Conservation (phyloP, 2,329 filamentous ascomycete genomes). For the Paecilomyces dactylethromorphus region DNA sequence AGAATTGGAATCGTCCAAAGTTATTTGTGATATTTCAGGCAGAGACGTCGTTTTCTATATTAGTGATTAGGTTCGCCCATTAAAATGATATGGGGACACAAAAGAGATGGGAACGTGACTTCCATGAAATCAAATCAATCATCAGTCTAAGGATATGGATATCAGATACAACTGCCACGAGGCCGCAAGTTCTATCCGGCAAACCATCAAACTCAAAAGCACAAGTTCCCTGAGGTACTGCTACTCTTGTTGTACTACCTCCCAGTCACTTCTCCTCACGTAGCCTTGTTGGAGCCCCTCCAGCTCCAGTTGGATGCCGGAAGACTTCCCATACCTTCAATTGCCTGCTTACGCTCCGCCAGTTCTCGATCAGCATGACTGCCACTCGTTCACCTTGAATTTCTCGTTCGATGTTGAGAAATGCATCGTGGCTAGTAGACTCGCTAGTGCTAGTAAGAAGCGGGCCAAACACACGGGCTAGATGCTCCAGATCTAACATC, state of each 20-base stretch:
- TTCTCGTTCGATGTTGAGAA: constrained; percentile 15
- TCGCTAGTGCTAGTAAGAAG: constrained; percentile 18
- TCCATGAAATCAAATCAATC: background rate
- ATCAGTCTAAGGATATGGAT: background rate
- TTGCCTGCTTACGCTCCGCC: constrained; percentile 28
- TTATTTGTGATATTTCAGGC: no score
- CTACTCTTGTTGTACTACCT: background rate
- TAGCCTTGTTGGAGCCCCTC: background rate
- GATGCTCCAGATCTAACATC: constrained; percentile 17
- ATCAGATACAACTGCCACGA: background rate
- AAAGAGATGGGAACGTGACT: background rate
- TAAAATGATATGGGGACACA: background rate
- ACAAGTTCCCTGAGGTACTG: background rate
- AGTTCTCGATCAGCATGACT: constrained; percentile 27
- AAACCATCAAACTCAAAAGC: background rate
- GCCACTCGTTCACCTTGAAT: constrained; percentile 22
- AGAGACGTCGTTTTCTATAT: no score
- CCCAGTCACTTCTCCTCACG: background rate
- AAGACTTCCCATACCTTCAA: constrained; percentile 21
- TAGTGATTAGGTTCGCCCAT: no score
- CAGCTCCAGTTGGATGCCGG: background rate
- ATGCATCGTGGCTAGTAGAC: constrained; percentile 7
- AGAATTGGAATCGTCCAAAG: no score
- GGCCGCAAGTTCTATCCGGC: background rate
- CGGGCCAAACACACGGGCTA: constrained; percentile 26